A percentile compares a stretch with the other conserved stretches of the same genome.
These are phyloP conservation scores for Russula vinacea DNA, from an alignment of 768 basidiomycete species.

Conservation along the genomic window DNA sequence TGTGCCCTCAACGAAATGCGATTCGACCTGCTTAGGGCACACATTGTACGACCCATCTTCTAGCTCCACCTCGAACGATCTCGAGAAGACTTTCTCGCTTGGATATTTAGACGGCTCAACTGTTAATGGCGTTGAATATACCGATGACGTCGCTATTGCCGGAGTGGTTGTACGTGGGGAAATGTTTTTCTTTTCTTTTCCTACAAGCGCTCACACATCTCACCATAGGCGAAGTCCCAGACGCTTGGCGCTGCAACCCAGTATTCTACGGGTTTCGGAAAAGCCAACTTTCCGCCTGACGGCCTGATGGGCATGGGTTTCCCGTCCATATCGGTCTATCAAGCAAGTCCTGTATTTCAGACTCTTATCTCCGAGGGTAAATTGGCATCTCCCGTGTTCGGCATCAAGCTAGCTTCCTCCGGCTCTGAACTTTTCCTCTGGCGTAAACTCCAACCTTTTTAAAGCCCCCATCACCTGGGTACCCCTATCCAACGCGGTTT, in stretches of 20 bases:
- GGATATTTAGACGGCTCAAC: conserved; percentile 41
- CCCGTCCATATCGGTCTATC: not conserved
- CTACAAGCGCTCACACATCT: not conserved
- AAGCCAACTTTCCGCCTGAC: not conserved
- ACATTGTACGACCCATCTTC: not conserved
- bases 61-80: conserved; percentile 30
- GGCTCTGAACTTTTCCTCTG: not conserved
- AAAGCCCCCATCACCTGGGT: not conserved
- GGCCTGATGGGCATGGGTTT: conserved; percentile 2
- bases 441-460: not conserved
- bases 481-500: not conserved
- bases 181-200: not conserved
- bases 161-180: conserved; percentile 30
- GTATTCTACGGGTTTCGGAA: not conserved
- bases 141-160: conserved; percentile 43
- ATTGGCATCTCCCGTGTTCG: not conserved
- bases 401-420: not conserved
- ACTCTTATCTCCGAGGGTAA: not conserved
- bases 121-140: conserved; percentile 42
- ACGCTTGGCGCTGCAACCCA: not conserved
- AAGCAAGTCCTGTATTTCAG: not conserved
- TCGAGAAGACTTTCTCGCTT: conserved; percentile 35
- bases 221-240: not conserved
- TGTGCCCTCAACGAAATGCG: conserved; percentile 37
- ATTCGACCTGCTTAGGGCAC: conserved; percentile 34